Evolutionary conservation across 2,329 filamentous ascomycete genomes (phyloP).

Genomic region (Fusarium sublunatum): DNA sequence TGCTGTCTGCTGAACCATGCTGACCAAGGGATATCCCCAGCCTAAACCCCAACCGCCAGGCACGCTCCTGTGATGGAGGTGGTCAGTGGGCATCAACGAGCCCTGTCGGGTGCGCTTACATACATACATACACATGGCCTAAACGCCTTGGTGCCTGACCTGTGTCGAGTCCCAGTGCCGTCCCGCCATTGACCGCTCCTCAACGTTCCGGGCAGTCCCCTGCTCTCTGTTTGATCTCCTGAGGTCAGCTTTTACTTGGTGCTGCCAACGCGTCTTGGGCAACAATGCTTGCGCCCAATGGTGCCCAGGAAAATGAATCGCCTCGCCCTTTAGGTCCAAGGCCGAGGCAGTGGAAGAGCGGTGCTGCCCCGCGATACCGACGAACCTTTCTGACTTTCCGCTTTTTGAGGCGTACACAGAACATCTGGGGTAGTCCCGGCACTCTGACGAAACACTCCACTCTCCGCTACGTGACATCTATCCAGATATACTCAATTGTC

Average conservation of each 20-base stretch:
- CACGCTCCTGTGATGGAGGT: slow-evolving; percentile 37
- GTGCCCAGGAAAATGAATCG: slow-evolving; percentile 44
- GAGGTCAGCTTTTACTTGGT: slow-evolving; percentile 46
- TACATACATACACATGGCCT: slow-evolving; percentile 31
- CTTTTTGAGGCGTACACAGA: slow-evolving; percentile 24
- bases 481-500: slow-evolving; percentile 14
- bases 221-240: slow-evolving; percentile 46
- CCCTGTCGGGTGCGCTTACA: slow-evolving; percentile 45
- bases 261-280: slow-evolving; percentile 48
- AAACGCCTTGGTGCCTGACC: slow-evolving; percentile 47
- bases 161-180: slow-evolving; percentile 33
- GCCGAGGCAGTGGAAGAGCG: slow-evolving; percentile 30
- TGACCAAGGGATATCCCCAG: slow-evolving; percentile 15
- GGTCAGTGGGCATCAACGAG: slow-evolving; percentile 47
- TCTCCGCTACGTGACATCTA: slow-evolving; percentile 37
- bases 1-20: slow-evolving; percentile 19
- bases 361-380: slow-evolving; percentile 34
- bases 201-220: slow-evolving; percentile 50
- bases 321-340: slow-evolving; percentile 31
- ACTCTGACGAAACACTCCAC: slow-evolving; percentile 31
- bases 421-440: slow-evolving; percentile 48
- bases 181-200: slow-evolving; percentile 50
- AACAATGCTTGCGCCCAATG: slow-evolving; percentile 52
- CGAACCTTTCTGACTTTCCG: slow-evolving; percentile 16
- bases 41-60: slow-evolving; percentile 31